These are phyloP conservation scores for Microcyclosporella mali DNA, from an alignment of 2,329 filamentous ascomycete genomes.

Conservation along the genomic window DNA sequence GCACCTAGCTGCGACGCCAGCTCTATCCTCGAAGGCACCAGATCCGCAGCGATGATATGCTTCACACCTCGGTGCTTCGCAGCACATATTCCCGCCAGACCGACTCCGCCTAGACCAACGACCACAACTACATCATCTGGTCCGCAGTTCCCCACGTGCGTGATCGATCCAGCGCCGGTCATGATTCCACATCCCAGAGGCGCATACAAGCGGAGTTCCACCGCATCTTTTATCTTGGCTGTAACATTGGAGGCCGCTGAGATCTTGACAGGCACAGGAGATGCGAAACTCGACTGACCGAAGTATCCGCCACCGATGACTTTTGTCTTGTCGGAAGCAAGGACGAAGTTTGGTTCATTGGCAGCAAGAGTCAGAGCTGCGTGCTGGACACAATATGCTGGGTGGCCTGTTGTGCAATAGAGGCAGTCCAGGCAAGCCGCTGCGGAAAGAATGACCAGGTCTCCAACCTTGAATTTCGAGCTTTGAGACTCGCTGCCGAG, in stretches of 20 bases:
- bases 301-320: conserved; percentile 31
- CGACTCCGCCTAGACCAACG: conserved; percentile 39
- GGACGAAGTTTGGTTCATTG: conserved; percentile 19
- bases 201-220: conserved; percentile 31
- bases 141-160: conserved; percentile 31
- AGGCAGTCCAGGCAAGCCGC: conserved; percentile 39
- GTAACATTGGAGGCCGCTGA: conserved; percentile 26
- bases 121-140: conserved; percentile 31
- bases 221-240: conserved; percentile 13
- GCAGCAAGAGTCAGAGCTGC: conserved; percentile 28
- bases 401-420: conserved; percentile 40
- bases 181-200: conserved; percentile 41
- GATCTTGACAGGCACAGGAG: conserved; percentile 27
- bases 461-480: conserved; percentile 25
- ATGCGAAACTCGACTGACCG: conserved; percentile 35
- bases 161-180: conserved; percentile 40
- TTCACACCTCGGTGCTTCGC: conserved; percentile 27
- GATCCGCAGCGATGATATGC: conserved; percentile 43
- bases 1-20: conserved; percentile 43
- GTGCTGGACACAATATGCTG: conserved; percentile 43
- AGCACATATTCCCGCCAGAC: conserved; percentile 37
- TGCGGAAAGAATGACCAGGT: conserved; percentile 41
- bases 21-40: conserved; percentile 37
- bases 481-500: conserved; percentile 11
- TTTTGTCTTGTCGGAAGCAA: conserved; percentile 13